A percentile compares a stretch with the other conserved stretches of the same genome.
Conservation (phyloP, 192 early-diverging fungal species). For the Coemansia sp. region DNA sequence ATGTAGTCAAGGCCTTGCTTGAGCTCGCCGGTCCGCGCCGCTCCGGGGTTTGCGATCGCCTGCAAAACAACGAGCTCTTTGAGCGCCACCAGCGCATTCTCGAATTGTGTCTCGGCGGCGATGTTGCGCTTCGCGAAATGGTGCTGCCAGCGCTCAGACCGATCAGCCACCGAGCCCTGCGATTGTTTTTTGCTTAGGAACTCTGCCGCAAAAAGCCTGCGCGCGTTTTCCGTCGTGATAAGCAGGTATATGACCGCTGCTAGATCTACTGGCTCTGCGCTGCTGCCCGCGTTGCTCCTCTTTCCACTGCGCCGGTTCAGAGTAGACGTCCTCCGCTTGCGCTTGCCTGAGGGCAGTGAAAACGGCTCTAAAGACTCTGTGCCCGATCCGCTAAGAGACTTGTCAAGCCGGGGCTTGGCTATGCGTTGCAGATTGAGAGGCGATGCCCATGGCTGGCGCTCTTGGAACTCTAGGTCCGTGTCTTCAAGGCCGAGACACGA, state of each 20-base stretch:
- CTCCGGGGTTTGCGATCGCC: conserved; percentile 9
- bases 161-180: conserved; percentile 25
- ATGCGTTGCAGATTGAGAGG: conserved; percentile 28
- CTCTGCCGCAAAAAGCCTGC: conserved; percentile 21
- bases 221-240: conserved; percentile 33
- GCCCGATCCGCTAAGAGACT: background rate
- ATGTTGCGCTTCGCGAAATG: conserved; percentile 44
- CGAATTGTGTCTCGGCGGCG: conserved; percentile 42
- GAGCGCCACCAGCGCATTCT: conserved; percentile 44
- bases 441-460: conserved; percentile 35
- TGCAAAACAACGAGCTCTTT: conserved; percentile 46
- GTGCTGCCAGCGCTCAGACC: conserved; percentile 50
- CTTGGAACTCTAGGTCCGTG: conserved; percentile 10
- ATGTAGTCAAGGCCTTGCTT: background rate
- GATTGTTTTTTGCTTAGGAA: conserved; percentile 22
- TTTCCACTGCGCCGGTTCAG: background rate
- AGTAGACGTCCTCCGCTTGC: background rate
- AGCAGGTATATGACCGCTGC: conserved; percentile 23
- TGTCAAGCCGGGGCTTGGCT: background rate
- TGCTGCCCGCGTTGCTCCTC: background rate
- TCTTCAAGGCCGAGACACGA: conserved; percentile 29
- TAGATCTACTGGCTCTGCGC: background rate
- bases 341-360: background rate
- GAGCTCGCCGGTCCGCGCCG: conserved; percentile 23
- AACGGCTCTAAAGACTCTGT: background rate